These are phyloP conservation scores for Fusarium solani-melongenae DNA, from an alignment of 2,329 filamentous ascomycete species.

Conservation along the genomic window DNA sequence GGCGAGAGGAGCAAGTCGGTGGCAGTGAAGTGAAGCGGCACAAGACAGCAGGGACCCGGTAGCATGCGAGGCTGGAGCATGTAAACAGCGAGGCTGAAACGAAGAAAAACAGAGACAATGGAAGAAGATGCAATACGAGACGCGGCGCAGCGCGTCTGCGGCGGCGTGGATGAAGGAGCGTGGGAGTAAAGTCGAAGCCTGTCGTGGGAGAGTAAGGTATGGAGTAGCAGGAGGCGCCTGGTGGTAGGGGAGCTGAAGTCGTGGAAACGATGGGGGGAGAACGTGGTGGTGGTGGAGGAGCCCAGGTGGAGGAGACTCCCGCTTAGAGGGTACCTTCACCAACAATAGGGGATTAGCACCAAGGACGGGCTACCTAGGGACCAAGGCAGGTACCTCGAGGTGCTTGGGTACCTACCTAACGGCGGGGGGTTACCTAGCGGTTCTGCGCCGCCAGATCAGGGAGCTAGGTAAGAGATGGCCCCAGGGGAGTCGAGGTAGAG, in stretches of 20 bases:
- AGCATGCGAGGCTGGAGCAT: conserved; percentile 39
- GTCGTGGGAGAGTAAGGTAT: conserved; percentile 42
- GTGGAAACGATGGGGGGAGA: conserved; percentile 21
- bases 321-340: conserved; percentile 18
- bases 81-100: conserved; percentile 34
- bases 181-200: conserved; percentile 45
- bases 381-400: conserved; percentile 24
- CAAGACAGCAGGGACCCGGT: conserved; percentile 37
- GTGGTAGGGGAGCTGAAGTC: conserved; percentile 41
- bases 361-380: conserved; percentile 15
- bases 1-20: conserved; percentile 40
- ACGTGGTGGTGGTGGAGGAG: conserved; percentile 31
- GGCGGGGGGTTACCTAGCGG: conserved; percentile 16
- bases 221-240: conserved; percentile 41
- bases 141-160: conserved; percentile 43
- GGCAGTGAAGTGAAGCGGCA: conserved; percentile 44
- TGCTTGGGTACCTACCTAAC: conserved; percentile 17
- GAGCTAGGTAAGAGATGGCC: conserved; percentile 17
- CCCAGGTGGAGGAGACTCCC: conserved; percentile 14
- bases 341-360: conserved; percentile 29
- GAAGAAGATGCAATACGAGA: conserved; percentile 34
- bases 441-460: conserved; percentile 26
- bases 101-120: conserved; percentile 30
- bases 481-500: conserved; percentile 10
- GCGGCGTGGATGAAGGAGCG: conserved; percentile 42